Evolutionary conservation across 768 basidiomycete species (phyloP).

Genomic region (Favolaschia claudopus): DNA sequence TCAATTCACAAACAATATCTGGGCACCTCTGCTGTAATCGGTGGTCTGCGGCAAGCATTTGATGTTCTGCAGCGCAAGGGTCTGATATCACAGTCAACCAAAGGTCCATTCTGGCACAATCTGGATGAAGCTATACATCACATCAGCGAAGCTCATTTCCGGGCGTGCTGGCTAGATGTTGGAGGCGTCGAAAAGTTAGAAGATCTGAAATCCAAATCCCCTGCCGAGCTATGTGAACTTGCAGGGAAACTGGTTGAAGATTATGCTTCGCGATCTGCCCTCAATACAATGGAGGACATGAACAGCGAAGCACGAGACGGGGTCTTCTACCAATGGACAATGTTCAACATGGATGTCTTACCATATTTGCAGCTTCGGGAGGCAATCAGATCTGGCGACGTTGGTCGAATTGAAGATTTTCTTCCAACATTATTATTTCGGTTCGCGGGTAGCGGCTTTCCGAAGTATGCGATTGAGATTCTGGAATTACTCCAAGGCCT

Average conservation of each 20-base stretch:
- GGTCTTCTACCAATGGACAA: not conserved
- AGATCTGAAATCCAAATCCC: not conserved
- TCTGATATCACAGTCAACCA: not conserved
- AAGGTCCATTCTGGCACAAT: slow-evolving; percentile 14
- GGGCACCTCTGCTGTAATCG: no score
- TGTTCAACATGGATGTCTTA: no score
- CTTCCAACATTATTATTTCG: slow-evolving; percentile 23
- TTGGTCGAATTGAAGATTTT: slow-evolving; percentile 22
- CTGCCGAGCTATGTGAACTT: not conserved
- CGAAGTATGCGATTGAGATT: slow-evolving; percentile 26
- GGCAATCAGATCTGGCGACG: slow-evolving; percentile 24
- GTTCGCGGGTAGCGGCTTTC: slow-evolving; percentile 20
- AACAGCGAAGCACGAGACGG: not conserved
- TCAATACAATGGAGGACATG: not conserved
- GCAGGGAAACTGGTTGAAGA: not conserved
- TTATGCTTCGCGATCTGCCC: not conserved
- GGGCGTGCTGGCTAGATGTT: slow-evolving; percentile 21
- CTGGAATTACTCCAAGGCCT: slow-evolving; percentile 27
- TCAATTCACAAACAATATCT: no score
- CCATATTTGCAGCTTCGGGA: not conserved
- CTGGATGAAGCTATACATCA: slow-evolving; percentile 28
- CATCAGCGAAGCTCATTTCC: slow-evolving; percentile 30
- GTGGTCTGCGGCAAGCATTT: no score
- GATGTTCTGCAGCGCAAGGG: slow-evolving; percentile 19
- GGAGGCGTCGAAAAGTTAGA: not conserved